Base-by-base conservation (phyloP, 129 eudicot genomes). In the Smallanthus sonchifolius region DNA sequence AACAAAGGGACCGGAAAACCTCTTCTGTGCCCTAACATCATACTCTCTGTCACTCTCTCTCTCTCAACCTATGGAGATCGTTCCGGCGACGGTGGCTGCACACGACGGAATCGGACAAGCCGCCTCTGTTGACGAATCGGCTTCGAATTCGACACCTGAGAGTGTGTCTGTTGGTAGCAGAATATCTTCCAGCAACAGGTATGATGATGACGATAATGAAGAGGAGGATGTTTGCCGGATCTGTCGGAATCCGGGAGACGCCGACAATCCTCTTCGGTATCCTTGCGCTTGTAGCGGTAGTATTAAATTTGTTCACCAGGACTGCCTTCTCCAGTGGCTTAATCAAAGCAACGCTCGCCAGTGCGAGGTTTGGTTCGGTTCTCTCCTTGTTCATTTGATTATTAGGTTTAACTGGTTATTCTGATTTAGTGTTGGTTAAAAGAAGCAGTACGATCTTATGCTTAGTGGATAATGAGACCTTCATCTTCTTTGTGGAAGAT, bases 201-300 rank as follows among this genome's bases (percentile, higher is more conserved):
- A 9, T 55, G 87, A 85, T 55, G 96, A 92, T 11, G 96, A 89
- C 10, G 77, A 79, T 16, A 96, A 87, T 24, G 97, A 92, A 15
- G 97, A 92, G 61, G 97, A 69, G 51, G 97, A 92, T 39, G 97
- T 92, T 57, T 92, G 97, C 67, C 87, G 97, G 93, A 92, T 92
- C 86, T 92, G 97, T 67, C 76, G 97, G 75, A 92, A 92, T 72
- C 87, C 92, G 7, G 96, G 92, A 17, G 97, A 92, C 37, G 84
- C 81, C 30, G 97, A 89, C 36, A 89, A 92, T 85, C 97, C 96
- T 57, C 80, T 92, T n/a, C 86, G 94, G 67, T 92, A 92, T 74
- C 97, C 97, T 2, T 92, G 97, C 62, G 97, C 97, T 52, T 92
- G 97, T 68, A 92, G 97, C 82, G 97, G 97, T 10, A 92, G 97